Evolutionary conservation across 208 protist species (phyloP), one percentile per base, ranked within the genome.

Genomic region (Acanthamoeba divionensis): DNA sequence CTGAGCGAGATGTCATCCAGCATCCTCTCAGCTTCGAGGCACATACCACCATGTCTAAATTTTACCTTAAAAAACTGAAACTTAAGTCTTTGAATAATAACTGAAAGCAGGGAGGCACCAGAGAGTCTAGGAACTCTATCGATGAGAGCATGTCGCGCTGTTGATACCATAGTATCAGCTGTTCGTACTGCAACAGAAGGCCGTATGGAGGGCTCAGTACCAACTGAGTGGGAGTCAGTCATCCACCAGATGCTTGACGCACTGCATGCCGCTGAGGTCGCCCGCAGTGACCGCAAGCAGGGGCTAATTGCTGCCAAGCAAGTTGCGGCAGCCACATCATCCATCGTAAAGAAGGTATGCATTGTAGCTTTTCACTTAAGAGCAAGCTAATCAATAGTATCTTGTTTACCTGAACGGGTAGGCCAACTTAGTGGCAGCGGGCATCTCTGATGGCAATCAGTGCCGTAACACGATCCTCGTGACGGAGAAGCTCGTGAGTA

Each of bases 401-500:
- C 36, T 5, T 41, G 36, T 41, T 41, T 41, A 41, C 36, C 36
- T 41, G 36, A 41, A 41, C 5, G 36, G 36, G 36, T 41, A 88
- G 13, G 79, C 79, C 55, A 88, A 88, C 21, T 41, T 45, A 3
- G 38, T 69, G 36, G 79, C 79, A 24, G 13, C 13, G 21, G 38
- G n/a, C 79, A 88, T 31, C 13, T 45, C 38, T n/a, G 79, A 88
- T 33, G 57, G 57, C 24, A 47, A 57, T 0, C 79, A 88, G 44
- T 12, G 79, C 12, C 52, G 79, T 18, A 88, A 88, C 54, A 47
- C 79, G 0, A 88, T 88, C 57, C 24, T 88, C 18, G 79, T 62
- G 57, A 88, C 48, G 2, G 79, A 88, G 55, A 88, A 88, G 60
- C 57, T 88, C 6, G 79, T 62, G 36, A 88, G 57, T 54, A 41